These are phyloP conservation scores for Teratosphaeria nubilosa DNA, from an alignment of 2,329 filamentous ascomycete genomes.

Conservation along the genomic window DNA sequence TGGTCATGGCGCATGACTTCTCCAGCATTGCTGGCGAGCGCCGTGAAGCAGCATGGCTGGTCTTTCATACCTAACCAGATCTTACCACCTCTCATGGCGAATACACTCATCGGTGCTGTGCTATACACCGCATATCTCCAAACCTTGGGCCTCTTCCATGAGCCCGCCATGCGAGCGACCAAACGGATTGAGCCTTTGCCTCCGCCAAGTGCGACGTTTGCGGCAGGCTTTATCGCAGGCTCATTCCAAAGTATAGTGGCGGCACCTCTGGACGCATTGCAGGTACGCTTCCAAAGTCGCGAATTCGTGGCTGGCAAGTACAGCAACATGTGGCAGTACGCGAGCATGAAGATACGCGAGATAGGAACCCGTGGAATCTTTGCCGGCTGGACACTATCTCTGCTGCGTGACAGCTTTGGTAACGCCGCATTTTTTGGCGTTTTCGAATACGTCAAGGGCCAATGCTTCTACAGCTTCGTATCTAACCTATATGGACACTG, in stretches of 20 bases:
- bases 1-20: slow-evolving; percentile 59
- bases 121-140: slow-evolving; percentile 69
- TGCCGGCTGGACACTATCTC: slow-evolving; percentile 59
- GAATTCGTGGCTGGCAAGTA: slow-evolving; percentile 51
- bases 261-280: slow-evolving; percentile 65
- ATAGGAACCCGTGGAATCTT: slow-evolving; percentile 65
- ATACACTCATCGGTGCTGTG: slow-evolving; percentile 62
- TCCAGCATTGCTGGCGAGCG: slow-evolving; percentile 57
- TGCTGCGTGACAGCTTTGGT: slow-evolving; percentile 60
- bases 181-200: slow-evolving; percentile 64
- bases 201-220: slow-evolving; percentile 51
- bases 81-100: slow-evolving; percentile 64
- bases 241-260: slow-evolving; percentile 60
- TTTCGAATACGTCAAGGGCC: slow-evolving; percentile 68
- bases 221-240: slow-evolving; percentile 60
- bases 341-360: slow-evolving; percentile 54
- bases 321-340: slow-evolving; percentile 62
- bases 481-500: slow-evolving; percentile 54
- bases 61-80: slow-evolving; percentile 64
- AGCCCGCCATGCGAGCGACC: slow-evolving; percentile 50
- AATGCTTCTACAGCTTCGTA: slow-evolving; percentile 62
- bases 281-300: slow-evolving; percentile 58
- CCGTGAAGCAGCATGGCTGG: slow-evolving; percentile 62
- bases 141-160: slow-evolving; percentile 55
- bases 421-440: slow-evolving; percentile 63